Base-by-base conservation (phyloP, 305 asterid species). In the Fraxinus velutina region DNA sequence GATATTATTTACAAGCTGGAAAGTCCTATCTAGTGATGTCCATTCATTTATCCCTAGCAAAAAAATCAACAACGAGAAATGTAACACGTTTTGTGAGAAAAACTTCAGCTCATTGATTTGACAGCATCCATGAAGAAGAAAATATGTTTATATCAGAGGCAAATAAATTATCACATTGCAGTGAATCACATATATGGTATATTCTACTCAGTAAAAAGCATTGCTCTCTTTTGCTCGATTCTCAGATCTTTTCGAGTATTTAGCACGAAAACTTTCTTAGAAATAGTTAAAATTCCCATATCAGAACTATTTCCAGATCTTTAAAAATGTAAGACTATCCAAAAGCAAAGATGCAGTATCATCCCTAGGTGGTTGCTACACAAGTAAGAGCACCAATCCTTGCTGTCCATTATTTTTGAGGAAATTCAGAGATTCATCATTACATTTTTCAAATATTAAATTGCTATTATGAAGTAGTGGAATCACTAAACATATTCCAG, bases 361-460 rank as follows among this genome's bases (percentile, higher is more conserved):
- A 81, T 81, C 87, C 87, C 79, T 17, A n/a, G 9, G 60, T 47
- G 60, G 60, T 47, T 13, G 60, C 83, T 82, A 21, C 74, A 32
- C n/a, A 30, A 73, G 13, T 21, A 68, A 47, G 64, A 52, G 29
- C 66, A 75, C 24, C 22, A 39, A 75, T 39, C 33, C 22, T 57
- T 39, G 81, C 13, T 73, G 79, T 47, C 82, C 72, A 83, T 71
- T 66, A 80, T 81, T 79, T 66, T 52, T 37, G 37, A 73, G 36
- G 39, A 71, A 37, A 73, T 68, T 27, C 81, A 13, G 15, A 74
- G 44, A 73, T 74, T 30, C 84, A 79, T 75, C 78, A 79, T 36
- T 80, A 47, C 64, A 42, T 10, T 37, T 66, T 22, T 60, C 7
- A 52, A 34, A 75, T 37, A 12, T 32, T 33, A 22, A 78, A 60